A percentile compares a stretch with the other conserved stretches of the same genome.
Conservation (phyloP, 305 asterid species). For the Nicotiana rustica region DNA sequence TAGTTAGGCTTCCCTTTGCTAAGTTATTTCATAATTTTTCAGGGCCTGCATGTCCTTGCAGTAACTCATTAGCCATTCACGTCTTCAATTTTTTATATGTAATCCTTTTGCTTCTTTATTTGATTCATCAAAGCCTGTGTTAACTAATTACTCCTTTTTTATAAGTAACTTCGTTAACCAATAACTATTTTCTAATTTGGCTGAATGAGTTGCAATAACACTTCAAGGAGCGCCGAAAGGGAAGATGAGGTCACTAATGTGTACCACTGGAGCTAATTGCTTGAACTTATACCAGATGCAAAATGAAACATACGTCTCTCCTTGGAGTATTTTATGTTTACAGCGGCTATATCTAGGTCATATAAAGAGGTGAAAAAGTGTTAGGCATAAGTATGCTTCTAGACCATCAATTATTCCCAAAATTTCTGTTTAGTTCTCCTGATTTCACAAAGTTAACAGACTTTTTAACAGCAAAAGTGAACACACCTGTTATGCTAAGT, state of each 20-base stretch:
- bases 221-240: not conserved
- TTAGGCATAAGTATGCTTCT: slow-evolving; percentile 10
- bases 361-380: slow-evolving; percentile 8
- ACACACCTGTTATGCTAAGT: not conserved
- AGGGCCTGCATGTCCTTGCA: slow-evolving; percentile 12
- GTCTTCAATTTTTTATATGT: not conserved
- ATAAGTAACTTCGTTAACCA: slow-evolving; percentile 5
- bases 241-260: not conserved
- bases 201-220: slow-evolving; percentile 1
- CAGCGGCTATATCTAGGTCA: not conserved
- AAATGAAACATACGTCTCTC: slow-evolving; percentile 14
- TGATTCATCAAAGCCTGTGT: not conserved
- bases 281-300: not conserved
- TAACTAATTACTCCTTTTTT: not conserved
- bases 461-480: not conserved
- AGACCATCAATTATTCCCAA: slow-evolving; percentile 22
- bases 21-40: slow-evolving; percentile 18
- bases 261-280: slow-evolving; percentile 9
- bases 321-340: not conserved
- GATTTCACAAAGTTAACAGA: not conserved
- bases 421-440: not conserved
- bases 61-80: not conserved
- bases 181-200: not conserved
- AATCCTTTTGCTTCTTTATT: slow-evolving; percentile 19
- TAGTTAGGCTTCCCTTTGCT: slow-evolving; percentile 17